Percentiles rank a stretch among this genome's conserved stretches.
These are phyloP conservation scores for Fusarium cicatricum DNA, from an alignment of 2,329 filamentous ascomycete species.

Conservation along the genomic window DNA sequence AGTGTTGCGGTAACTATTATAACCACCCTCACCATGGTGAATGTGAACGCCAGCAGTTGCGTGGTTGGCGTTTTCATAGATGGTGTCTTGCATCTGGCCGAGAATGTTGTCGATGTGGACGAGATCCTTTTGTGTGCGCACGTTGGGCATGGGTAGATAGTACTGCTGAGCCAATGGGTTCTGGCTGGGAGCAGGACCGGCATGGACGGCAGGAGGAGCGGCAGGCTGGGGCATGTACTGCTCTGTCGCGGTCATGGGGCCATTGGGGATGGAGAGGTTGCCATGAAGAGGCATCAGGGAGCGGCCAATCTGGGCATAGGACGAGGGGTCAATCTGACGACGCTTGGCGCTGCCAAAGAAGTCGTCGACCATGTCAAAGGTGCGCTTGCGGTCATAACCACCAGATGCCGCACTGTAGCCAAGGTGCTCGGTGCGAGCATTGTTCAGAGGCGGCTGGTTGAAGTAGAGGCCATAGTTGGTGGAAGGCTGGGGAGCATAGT, in stretches of 20 bases:
- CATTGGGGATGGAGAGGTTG: constrained; percentile 68
- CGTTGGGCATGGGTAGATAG: constrained; percentile 84
- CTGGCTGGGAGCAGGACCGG: constrained; percentile 67
- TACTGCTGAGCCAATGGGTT: constrained; percentile 73
- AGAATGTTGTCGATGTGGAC: constrained; percentile 94
- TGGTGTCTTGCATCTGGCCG: constrained; percentile 94
- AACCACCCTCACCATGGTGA: constrained; percentile 72
- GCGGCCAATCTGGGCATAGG: constrained; percentile 91
- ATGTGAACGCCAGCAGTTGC: constrained; percentile 83
- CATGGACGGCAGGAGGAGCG: constrained; percentile 59
- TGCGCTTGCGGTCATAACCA: constrained; percentile 80
- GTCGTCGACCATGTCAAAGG: constrained; percentile 88
- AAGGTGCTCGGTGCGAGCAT: constrained; percentile 66
- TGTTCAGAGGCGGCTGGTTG: constrained; percentile 67
- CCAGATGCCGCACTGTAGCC: constrained; percentile 62
- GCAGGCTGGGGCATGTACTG: constrained; percentile 63
- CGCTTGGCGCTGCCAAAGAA: constrained; percentile 95
- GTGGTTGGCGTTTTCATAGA: constrained; percentile 90
- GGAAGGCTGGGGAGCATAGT: constrained; percentile 65
- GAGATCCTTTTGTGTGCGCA: constrained; percentile 92
- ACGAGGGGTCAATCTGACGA: constrained; percentile 85
- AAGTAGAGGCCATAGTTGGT: constrained; percentile 81
- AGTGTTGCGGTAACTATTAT: constrained; percentile 66
- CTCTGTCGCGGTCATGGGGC: constrained; percentile 54
- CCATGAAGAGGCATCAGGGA: constrained; percentile 84